phyloP scores from a whole-genome alignment of 2,329 filamentous ascomycete species.

The Xylariaceae sp. region DNA sequence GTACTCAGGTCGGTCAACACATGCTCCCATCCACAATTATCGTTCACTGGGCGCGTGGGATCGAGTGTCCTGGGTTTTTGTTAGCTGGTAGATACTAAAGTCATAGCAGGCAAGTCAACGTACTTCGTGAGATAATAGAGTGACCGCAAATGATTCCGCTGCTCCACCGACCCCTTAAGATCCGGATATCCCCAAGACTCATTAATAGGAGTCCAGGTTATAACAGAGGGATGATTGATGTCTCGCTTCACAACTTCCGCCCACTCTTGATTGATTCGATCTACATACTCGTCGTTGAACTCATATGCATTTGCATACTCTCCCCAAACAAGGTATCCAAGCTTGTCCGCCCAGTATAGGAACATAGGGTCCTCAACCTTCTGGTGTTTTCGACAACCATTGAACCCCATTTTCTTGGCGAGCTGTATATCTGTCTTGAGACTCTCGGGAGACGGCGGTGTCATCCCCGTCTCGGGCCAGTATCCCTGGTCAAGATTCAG shows the following conservation, averaged over 20 bases:
- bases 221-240: constrained; percentile 61
- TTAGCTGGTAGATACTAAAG: neutral
- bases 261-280: constrained; percentile 63
- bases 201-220: constrained; percentile 66
- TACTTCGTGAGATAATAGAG: constrained; percentile 63
- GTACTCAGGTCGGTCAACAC: constrained; percentile 61
- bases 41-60: constrained; percentile 61
- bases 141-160: constrained; percentile 60
- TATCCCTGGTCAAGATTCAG: constrained; percentile 60
- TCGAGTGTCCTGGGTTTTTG: constrained; percentile 46
- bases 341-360: constrained; percentile 57
- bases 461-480: constrained; percentile 59
- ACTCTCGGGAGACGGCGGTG: constrained; percentile 46
- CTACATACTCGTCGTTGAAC: constrained; percentile 55
- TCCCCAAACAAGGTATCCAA: constrained; percentile 61
- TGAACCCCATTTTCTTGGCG: constrained; percentile 59
- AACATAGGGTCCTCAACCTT: constrained; percentile 61
- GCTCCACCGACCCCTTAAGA: constrained; percentile 51
- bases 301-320: constrained; percentile 64
- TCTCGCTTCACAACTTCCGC: constrained; percentile 58
- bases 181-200: constrained; percentile 60
- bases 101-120: constrained; percentile 10
- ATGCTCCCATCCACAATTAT: constrained; percentile 71
- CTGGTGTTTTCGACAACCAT: constrained; percentile 62
- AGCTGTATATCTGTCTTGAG: constrained; percentile 52